These are phyloP conservation scores for Parsonsia alboflavescens DNA, from an alignment of 257 asterid species.

Conservation along the genomic window DNA sequence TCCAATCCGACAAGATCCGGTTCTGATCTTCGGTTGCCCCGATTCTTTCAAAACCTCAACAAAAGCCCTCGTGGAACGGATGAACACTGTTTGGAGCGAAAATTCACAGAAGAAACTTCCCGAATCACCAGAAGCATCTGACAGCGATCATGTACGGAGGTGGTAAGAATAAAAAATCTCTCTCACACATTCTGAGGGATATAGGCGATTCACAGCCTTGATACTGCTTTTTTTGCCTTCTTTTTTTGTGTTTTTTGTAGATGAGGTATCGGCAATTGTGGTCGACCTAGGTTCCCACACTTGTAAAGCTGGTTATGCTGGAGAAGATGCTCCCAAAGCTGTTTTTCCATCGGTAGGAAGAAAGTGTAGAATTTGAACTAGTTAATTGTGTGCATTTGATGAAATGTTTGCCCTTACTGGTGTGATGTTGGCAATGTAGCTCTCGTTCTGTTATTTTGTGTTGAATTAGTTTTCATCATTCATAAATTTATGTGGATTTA, in stretches of 20 bases:
- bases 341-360: constrained; percentile 85
- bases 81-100: neutral
- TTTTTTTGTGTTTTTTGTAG: constrained; percentile 34
- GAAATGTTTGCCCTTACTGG: neutral
- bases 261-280: constrained; percentile 94
- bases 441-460: neutral
- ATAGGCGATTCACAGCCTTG: neutral
- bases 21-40: no score
- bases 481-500: neutral
- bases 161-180: constrained; percentile 15
- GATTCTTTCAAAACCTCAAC: neutral
- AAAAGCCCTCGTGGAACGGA: neutral
- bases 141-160: constrained; percentile 27
- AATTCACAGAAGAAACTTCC: neutral
- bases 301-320: constrained; percentile 99
- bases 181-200: neutral
- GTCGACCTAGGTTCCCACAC: constrained; percentile 91
- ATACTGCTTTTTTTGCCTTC: neutral
- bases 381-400: neutral
- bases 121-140: neutral
- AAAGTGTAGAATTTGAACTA: neutral
- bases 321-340: constrained; percentile 99
- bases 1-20: neutral
- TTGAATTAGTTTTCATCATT: neutral
- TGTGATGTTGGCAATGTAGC: neutral